A percentile compares a stretch with the other conserved stretches of the same genome.
These are phyloP conservation scores for Brassica incana DNA, from an alignment of 345 rosid genomes.

Conservation along the genomic window DNA sequence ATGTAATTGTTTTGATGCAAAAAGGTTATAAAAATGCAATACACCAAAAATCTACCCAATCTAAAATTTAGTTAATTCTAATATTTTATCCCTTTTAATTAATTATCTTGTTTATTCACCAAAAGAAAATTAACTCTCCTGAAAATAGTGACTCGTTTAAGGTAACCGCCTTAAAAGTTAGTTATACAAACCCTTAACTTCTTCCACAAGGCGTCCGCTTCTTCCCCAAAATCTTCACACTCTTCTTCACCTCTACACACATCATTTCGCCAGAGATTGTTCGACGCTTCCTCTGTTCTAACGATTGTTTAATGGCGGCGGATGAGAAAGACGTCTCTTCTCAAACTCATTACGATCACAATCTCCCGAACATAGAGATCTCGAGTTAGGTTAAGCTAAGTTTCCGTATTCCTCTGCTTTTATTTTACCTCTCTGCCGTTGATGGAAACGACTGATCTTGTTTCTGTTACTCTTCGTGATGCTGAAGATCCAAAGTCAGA, in stretches of 20 bases:
- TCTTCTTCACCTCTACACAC: conserved; percentile 5
- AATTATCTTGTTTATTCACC: too few relatives aligned
- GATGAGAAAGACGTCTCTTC: conserved; percentile 6
- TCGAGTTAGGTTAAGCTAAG: neutral
- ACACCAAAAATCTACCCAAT: too few relatives aligned
- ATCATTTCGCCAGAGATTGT: neutral
- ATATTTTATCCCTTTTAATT: too few relatives aligned
- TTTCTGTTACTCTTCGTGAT: neutral
- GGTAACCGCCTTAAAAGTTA: neutral
- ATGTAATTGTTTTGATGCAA: too few relatives aligned
- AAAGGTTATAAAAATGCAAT: too few relatives aligned
- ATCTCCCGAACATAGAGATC: neutral
- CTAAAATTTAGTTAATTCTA: too few relatives aligned
- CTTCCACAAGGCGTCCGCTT: conserved; percentile 10
- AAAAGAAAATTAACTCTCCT: neutral
- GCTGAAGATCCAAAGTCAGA: neutral
- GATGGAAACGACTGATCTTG: conserved; percentile 12
- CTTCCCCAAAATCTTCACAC: neutral
- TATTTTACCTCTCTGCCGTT: neutral
- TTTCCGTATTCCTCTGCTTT: neutral
- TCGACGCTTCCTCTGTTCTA: conserved; percentile 6
- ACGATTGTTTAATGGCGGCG: conserved; percentile 19
- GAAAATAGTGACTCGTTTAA: neutral
- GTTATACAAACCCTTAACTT: conserved; percentile 23
- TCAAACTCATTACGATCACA: neutral